These are phyloP conservation scores for Suillus americanus DNA, from an alignment of 768 basidiomycete genomes.

Conservation along the genomic window DNA sequence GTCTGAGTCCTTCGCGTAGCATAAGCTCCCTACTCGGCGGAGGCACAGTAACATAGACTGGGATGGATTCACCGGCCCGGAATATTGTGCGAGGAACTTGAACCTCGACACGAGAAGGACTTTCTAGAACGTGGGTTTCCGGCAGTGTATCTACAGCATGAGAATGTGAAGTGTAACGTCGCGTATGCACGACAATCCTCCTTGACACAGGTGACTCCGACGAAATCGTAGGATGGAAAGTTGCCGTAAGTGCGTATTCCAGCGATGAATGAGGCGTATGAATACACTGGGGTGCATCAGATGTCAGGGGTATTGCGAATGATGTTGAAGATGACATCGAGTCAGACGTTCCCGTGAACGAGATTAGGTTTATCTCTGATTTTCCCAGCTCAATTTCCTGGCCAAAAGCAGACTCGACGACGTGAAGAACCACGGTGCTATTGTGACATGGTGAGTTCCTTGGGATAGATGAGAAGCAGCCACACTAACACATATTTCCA, in stretches of 20 bases:
- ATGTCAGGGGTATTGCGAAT: slow-evolving; percentile 78
- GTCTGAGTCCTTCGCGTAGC: slow-evolving; percentile 64
- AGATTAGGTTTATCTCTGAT: slow-evolving; percentile 56
- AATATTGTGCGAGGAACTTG: slow-evolving; percentile 75
- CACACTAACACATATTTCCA: slow-evolving; percentile 72
- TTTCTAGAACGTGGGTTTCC: slow-evolving; percentile 52
- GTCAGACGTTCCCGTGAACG: slow-evolving; percentile 36
- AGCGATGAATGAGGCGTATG: slow-evolving; percentile 75
- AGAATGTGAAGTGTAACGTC: slow-evolving; percentile 69
- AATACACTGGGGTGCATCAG: slow-evolving; percentile 82
- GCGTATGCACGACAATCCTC: slow-evolving; percentile 66
- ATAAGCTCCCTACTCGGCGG: slow-evolving; percentile 70
- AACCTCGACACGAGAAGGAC: slow-evolving; percentile 68
- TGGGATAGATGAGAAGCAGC: slow-evolving; percentile 13
- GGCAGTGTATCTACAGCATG: slow-evolving; percentile 57
- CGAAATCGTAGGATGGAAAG: slow-evolving; percentile 51
- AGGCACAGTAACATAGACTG: slow-evolving; percentile 79
- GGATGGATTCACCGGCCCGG: slow-evolving; percentile 69
- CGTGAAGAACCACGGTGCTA: slow-evolving; percentile 67
- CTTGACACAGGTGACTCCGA: slow-evolving; percentile 44
- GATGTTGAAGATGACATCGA: slow-evolving; percentile 62
- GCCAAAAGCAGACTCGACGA: slow-evolving; percentile 61
- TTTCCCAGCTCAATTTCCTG: slow-evolving; percentile 66
- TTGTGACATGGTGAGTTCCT: slow-evolving; percentile 14
- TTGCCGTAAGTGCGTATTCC: slow-evolving; percentile 67